Conservation (phyloP, 148 eudicot genomes). For the Persicaria tinctoria region DNA sequence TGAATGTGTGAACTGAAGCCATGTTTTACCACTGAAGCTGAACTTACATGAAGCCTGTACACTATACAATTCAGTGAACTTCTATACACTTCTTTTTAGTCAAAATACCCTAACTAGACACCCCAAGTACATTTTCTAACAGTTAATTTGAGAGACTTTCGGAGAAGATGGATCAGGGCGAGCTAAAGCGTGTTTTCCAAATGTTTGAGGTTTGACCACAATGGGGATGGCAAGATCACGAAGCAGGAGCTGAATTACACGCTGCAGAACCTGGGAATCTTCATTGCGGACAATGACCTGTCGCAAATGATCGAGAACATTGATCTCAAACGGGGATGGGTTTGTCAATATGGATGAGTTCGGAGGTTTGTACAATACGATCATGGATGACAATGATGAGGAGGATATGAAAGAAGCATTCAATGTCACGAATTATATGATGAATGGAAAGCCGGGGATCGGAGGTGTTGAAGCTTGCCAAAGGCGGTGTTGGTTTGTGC, state of each 20-base stretch:
- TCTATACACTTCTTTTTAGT: too few species aligned
- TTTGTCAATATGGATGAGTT: constrained; percentile 71
- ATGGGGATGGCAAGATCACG: constrained; percentile 68
- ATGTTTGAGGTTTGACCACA: constrained; percentile 82
- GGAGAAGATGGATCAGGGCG: constrained; percentile 46
- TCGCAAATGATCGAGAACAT: constrained; percentile 64
- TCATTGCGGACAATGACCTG: constrained; percentile 58
- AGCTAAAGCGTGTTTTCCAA: constrained; percentile 60
- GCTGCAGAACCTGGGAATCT: constrained; percentile 51
- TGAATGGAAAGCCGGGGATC: too few species aligned
- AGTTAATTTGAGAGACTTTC: neutral
- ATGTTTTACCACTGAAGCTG: neutral
- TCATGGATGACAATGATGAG: constrained; percentile 63
- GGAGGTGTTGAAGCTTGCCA: too few species aligned
- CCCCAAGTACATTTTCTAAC: too few species aligned
- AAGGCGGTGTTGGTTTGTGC: too few species aligned
- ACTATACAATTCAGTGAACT: too few species aligned
- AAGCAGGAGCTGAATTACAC: constrained; percentile 56
- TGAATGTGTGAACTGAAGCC: neutral
- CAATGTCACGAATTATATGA: constrained; percentile 17
- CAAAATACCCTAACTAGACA: too few species aligned
- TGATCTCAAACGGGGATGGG: constrained; percentile 61
- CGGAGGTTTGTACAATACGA: constrained; percentile 48
- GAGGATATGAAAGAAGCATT: constrained; percentile 91
- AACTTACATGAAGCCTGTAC: neutral